phyloP scores from a whole-genome alignment of 2,329 filamentous ascomycete genomes.

The Ceratocystis harringtonii region DNA sequence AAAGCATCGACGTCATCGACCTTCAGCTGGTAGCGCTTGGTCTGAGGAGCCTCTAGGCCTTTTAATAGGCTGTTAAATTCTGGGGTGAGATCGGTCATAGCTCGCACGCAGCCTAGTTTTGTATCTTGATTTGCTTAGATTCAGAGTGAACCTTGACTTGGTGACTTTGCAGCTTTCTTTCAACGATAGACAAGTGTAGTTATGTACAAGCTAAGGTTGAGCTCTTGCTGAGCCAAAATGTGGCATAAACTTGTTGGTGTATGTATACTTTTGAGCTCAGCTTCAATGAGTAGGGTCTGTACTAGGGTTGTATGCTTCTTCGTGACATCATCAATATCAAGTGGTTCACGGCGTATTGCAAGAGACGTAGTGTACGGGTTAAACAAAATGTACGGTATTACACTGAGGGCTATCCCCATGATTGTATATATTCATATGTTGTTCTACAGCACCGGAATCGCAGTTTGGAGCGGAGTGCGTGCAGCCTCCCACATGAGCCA shows the following conservation, averaged over 20 bases:
- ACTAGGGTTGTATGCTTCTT: neutral
- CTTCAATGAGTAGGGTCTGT: neutral
- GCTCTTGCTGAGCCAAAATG: neutral
- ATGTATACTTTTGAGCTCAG: neutral
- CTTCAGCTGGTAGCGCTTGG: constrained; percentile 28
- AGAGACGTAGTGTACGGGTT: neutral
- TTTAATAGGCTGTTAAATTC: constrained; percentile 54
- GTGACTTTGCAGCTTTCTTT: neutral
- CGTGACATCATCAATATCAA: neutral
- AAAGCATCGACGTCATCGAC: constrained; percentile 61
- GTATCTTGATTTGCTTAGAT: neutral
- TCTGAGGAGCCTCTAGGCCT: constrained; percentile 38
- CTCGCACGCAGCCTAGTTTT: neutral
- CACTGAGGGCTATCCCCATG: too few relatives aligned
- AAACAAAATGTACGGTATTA: too few relatives aligned
- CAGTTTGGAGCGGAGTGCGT: constrained; percentile 51
- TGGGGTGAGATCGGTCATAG: constrained; percentile 49
- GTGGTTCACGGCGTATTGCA: neutral
- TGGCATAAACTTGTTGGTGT: neutral
- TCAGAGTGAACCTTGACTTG: neutral
- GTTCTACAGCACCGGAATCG: constrained; percentile 40
- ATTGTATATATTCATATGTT: neutral
- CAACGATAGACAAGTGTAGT: neutral
- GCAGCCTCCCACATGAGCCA: constrained; percentile 92
- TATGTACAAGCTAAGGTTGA: neutral